phyloP scores from a whole-genome alignment of 2,329 filamentous ascomycete genomes.

The Fusarium tjaetaba region DNA sequence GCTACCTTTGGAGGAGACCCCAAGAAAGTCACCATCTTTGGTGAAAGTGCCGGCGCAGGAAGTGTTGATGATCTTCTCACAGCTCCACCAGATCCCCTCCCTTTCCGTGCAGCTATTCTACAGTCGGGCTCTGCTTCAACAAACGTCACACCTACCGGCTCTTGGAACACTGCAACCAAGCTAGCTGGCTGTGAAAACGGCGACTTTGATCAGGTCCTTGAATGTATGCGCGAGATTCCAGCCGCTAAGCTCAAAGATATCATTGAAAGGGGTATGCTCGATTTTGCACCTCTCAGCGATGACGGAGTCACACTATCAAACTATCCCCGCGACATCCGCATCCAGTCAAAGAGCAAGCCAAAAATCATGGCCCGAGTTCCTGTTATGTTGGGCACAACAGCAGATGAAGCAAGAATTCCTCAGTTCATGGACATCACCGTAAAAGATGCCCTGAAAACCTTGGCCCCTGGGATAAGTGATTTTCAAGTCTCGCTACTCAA shows the following conservation, averaged over 20 bases:
- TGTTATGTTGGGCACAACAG: conserved; percentile 36
- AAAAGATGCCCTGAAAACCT: background rate
- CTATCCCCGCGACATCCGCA: conserved; percentile 19
- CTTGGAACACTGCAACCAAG: conserved; percentile 30
- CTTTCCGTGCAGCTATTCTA: conserved; percentile 45
- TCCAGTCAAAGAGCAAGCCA: conserved; percentile 1
- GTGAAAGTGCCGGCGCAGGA: conserved; percentile 65
- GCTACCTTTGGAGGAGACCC: conserved; percentile 58
- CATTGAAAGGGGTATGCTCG: conserved; percentile 28
- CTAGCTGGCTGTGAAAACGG: conserved; percentile 15
- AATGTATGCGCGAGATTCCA: conserved; percentile 41
- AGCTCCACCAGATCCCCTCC: conserved; percentile 41
- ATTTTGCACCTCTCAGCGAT: conserved; percentile 37
- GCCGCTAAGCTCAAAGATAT: conserved; percentile 24
- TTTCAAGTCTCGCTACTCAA: conserved; percentile 10
- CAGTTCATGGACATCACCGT: background rate
- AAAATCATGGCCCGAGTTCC: conserved; percentile 38
- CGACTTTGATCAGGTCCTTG: background rate
- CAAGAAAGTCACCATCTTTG: conserved; percentile 59
- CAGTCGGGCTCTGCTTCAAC: conserved; percentile 36
- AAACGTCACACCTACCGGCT: background rate
- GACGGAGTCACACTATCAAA: conserved; percentile 35
- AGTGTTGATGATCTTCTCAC: conserved; percentile 56
- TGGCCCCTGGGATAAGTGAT: background rate
- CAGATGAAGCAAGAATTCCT: conserved; percentile 35